These are phyloP conservation scores for Xylaria sp. DNA, from an alignment of 2,329 filamentous ascomycete species.

Conservation along the genomic window DNA sequence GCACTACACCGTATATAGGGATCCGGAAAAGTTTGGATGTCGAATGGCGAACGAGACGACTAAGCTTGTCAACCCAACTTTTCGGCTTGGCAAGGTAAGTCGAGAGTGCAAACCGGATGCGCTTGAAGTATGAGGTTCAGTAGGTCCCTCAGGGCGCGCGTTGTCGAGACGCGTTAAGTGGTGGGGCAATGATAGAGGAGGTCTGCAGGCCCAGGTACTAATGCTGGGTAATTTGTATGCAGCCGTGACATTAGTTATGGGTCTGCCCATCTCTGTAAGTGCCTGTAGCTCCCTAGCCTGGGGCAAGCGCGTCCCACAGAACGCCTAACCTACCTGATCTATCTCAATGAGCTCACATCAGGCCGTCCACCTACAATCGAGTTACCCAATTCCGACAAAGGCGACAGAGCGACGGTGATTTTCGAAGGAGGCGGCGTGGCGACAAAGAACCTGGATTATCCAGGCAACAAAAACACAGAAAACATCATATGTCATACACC, in stretches of 20 bases:
- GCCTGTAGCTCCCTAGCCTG: too few species aligned
- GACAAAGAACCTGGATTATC: neutral
- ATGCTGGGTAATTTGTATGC: conserved; percentile 5
- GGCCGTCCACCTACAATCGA: neutral
- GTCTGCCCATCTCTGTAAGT: too few species aligned
- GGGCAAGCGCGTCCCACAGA: too few species aligned
- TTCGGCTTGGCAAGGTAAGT: neutral
- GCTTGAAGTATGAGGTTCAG: neutral
- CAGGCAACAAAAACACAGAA: neutral
- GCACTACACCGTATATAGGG: neutral
- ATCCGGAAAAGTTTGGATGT: neutral
- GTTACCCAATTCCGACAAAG: neutral
- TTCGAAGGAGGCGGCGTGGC: neutral
- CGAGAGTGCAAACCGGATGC: too few species aligned
- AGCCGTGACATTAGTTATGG: neutral
- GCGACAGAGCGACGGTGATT: neutral
- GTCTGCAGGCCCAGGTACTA: neutral
- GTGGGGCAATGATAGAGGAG: conserved; percentile 34
- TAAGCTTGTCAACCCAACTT: neutral
- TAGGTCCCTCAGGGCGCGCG: conserved; percentile 34
- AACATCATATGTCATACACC: neutral
- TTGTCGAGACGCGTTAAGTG: conserved; percentile 48
- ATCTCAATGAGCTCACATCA: neutral
- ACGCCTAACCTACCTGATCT: neutral
- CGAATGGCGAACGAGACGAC: neutral